Base-by-base conservation (phyloP, 73 alveolate species). In the Paramecium sexaurelia region DNA sequence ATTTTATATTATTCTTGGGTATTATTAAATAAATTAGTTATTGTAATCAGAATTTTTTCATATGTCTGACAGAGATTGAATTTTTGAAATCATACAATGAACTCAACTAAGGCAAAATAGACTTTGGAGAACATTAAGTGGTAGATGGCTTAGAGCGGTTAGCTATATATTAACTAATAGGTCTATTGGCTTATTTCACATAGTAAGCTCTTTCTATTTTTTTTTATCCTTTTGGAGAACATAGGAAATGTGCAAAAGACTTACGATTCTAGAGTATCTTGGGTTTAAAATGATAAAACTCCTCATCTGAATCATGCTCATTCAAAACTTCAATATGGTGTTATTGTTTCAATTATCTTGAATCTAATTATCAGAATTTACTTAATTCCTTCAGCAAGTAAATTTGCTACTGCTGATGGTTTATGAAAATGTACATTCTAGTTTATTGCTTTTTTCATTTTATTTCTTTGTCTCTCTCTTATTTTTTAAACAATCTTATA, bases 221-320 rank as follows among this genome's bases (percentile, higher is more conserved):
- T 61, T 26, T 61, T 61, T 61, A 61, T 29, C 47, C 83, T 45
- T 61, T 61, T 2, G 83, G 41, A 22, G 83, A 22, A 8, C 27
- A 29, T 11, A 61, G 24, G 43, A 61, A 32, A 19, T 26, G 43
- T 11, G 83, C 83, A 1, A 61, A 32, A 6, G 83, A 61, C 26
- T 61, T 61, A 61, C 83, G 47, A 61, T 26, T 61, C 27, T 15
- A 5, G 26, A 0, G 43, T 26, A 29, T 29, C 83, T 61, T 71
- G 8, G 86, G 86, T 71, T 71, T 71, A 36, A 71, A 37, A 36
- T 71, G 57, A 71, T 71, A 71, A 33, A 35, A 71, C 36, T 71
- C 86, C 15, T 71, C 86, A 36, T 71, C 86, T 0, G 86, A 71
- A 36, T 71, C 86, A 27, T 71, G 43, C 15, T 71, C 86, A 66